Base-by-base conservation (phyloP, 768 basidiomycete species). In the Trametes gibbosa region DNA sequence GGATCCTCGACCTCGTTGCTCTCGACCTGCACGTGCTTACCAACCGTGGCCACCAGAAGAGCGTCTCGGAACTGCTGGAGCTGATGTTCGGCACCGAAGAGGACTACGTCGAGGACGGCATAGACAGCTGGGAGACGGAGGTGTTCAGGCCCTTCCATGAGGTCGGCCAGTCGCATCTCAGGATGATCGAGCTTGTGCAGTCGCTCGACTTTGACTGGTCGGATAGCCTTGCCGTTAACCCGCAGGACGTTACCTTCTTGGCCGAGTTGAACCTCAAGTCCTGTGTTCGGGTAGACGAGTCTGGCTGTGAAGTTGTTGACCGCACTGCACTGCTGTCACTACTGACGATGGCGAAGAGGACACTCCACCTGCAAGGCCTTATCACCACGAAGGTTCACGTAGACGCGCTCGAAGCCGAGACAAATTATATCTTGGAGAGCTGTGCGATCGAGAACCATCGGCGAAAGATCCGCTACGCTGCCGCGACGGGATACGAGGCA, bases 161-260 rank as follows among this genome's bases (percentile, higher is more conserved):
- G 62, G 79, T 90, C 54, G 89, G 89, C 3, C 94, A 95, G 68
- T 89, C 90, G 0, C 84, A 92, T 53, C 79, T 92, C 65, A 82
- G 90, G 24, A 86, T 97, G 70, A 87, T 96, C 65, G 94, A 96
- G 71, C 84, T 93, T 53, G 77, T 98, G 46, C 88, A 92, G 68
- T 91, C 92, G 0, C 75, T 98, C 65, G 85, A 87, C 69, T 89
- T 98, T 63, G 87, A 90, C 53, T 98, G 95, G 95, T 81, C 81
- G 5, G 95, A 98, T 68, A 83, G 81, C 56, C 73, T 92, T 42
- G 70, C 77, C 13, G 83, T 86, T 1, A 72, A 81, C 16, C 77
- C 84, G 5, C 69, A 84, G 49, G 77, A 86, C 21, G 69, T 92
- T 54, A 79, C 87, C 56, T 86, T 89, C 68, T 79, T 92, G 35